Conservation (phyloP, 768 basidiomycete genomes). For the Boletus sp. region DNA sequence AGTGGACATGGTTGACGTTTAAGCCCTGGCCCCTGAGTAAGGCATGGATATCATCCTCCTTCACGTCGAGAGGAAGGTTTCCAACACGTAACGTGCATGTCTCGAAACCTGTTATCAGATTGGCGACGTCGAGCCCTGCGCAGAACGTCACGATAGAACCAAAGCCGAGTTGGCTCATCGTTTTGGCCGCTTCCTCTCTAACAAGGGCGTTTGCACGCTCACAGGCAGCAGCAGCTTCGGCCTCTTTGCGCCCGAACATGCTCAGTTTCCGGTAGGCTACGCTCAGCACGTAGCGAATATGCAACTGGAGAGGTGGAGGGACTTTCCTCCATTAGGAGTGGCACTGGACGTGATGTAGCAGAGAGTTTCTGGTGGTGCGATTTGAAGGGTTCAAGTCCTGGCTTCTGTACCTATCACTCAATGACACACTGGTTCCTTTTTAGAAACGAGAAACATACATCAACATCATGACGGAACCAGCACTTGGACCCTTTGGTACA, state of each 20-base stretch:
- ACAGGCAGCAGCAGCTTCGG: constrained; percentile 15
- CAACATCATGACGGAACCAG: constrained; percentile 32
- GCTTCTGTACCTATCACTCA: constrained; percentile 9
- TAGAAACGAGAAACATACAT: constrained; percentile 23
- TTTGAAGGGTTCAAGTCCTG: background rate
- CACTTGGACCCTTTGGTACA: constrained; percentile 39
- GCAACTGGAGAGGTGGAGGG: background rate
- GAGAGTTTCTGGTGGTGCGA: background rate
- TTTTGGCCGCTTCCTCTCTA: constrained; percentile 41
- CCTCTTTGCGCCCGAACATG: constrained; percentile 7
- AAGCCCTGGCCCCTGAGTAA: constrained; percentile 47
- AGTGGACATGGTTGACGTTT: constrained; percentile 32
- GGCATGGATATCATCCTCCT: constrained; percentile 38
- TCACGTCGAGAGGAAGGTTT: constrained; percentile 44
- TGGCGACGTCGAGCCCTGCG: constrained; percentile 46
- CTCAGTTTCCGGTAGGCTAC: background rate
- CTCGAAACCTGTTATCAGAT: constrained; percentile 51
- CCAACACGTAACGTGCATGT: constrained; percentile 46
- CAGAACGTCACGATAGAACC: constrained; percentile 49
- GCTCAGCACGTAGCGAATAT: background rate
- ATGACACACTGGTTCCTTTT: background rate
- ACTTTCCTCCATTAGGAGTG: background rate
- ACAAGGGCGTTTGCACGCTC: constrained; percentile 12
- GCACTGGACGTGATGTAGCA: background rate
- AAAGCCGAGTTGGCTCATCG: constrained; percentile 41